A percentile compares a stretch with the other conserved stretches of the same genome.
Evolutionary conservation across 2,329 filamentous ascomycete genomes (phyloP).

Genomic region (Epichloe sibirici): DNA sequence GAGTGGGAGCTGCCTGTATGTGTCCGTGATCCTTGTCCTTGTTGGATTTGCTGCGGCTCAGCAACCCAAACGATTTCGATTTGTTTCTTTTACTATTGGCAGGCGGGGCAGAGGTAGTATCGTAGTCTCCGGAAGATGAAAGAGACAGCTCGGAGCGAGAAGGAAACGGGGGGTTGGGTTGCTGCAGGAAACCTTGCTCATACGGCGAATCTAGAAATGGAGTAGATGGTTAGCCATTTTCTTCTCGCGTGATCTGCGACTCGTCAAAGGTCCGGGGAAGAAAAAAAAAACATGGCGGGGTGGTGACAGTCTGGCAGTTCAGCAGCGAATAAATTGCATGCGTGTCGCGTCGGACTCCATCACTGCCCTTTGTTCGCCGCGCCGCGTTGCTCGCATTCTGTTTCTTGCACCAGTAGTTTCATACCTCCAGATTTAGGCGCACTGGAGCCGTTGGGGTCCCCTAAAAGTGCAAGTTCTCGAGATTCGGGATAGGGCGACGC

Average conservation of each 20-base stretch:
- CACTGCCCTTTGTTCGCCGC: neutral
- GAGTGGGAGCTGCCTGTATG: conserved; percentile 22
- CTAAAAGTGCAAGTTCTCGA: conserved; percentile 26
- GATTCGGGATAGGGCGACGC: conserved; percentile 22
- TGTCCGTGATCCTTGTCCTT: conserved; percentile 36
- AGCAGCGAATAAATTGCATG: neutral
- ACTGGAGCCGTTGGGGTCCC: conserved; percentile 21
- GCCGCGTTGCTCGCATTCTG: neutral
- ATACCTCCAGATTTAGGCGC: conserved; percentile 22
- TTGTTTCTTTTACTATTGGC: conserved; percentile 34
- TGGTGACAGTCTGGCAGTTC: neutral
- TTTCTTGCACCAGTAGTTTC: conserved; percentile 4
- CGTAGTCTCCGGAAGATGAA: conserved; percentile 35
- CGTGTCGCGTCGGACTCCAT: neutral
- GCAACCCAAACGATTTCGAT: conserved; percentile 40
- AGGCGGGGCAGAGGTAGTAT: conserved; percentile 22
- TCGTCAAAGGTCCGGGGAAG: neutral
- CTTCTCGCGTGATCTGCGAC: neutral
- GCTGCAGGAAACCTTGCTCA: conserved; percentile 23
- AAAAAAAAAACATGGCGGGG: neutral
- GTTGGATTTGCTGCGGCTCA: conserved; percentile 39
- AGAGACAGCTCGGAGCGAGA: conserved; percentile 42
- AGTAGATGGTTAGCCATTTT: neutral
- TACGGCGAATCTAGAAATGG: conserved; percentile 14
- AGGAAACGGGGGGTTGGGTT: conserved; percentile 28